phyloP scores from a whole-genome alignment of 2,329 filamentous ascomycete genomes.

The Cryphonectria nitschkei region DNA sequence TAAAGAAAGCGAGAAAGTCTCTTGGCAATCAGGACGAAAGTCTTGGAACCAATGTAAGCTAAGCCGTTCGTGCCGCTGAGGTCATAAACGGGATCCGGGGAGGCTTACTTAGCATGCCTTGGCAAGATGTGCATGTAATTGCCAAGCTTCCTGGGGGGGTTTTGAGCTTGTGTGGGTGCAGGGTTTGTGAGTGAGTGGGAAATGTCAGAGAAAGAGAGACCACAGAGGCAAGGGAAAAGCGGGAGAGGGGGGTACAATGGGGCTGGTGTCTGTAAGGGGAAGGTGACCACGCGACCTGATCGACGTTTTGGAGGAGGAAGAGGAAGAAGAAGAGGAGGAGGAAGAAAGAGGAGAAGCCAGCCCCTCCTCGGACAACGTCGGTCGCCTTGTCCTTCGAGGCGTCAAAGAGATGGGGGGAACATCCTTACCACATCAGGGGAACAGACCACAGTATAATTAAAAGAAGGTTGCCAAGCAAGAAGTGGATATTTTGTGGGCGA shows the following conservation, averaged over 20 bases:
- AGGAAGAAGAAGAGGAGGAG: not conserved
- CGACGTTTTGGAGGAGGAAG: not conserved
- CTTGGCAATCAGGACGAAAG: not conserved
- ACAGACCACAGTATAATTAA: not conserved
- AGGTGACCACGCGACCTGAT: slow-evolving; percentile 6
- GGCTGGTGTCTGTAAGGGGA: not conserved
- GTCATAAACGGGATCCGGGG: not conserved
- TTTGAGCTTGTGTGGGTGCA: not conserved
- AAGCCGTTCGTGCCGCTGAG: slow-evolving; percentile 1
- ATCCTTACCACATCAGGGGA: not conserved
- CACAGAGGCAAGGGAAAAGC: not conserved
- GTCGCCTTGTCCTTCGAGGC: not conserved
- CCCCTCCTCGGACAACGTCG: not conserved
- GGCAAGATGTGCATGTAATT: not conserved
- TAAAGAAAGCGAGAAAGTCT: not conserved
- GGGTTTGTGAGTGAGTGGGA: too few species aligned
- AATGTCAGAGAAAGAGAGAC: not conserved
- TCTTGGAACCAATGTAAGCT: not conserved
- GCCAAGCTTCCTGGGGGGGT: not conserved
- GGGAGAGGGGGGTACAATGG: not conserved
- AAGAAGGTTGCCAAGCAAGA: not conserved
- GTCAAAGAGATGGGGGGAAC: not conserved
- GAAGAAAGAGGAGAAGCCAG: not conserved
- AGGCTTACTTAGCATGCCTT: not conserved
- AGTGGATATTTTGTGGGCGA: not conserved